Conservation (phyloP, 1,284 basidiomycete species). For the Ustilago xerochloae region DNA sequence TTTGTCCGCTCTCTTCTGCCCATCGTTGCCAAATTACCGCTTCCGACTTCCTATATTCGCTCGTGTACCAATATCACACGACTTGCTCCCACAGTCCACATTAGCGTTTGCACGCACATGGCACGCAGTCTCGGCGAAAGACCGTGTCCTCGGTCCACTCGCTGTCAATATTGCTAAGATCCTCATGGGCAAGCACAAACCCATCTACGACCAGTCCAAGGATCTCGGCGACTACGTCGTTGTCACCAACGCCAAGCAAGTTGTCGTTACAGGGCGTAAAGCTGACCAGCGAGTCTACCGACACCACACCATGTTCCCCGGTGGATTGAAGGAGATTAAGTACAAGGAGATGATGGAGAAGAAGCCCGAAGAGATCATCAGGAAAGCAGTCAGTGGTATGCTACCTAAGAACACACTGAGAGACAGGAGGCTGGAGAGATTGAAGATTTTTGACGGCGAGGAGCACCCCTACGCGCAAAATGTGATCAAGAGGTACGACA, state of each 20-base stretch:
- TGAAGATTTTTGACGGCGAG: constrained; percentile 64
- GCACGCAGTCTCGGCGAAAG: constrained; percentile 93
- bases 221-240: constrained; percentile 87
- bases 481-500: constrained; percentile 30
- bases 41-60: no score
- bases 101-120: constrained; percentile 92
- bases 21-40: no score
- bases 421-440: constrained; percentile 63
- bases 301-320: constrained; percentile 91
- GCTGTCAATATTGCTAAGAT: constrained; percentile 92
- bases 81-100: constrained; percentile 76
- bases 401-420: constrained; percentile 67
- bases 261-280: constrained; percentile 91
- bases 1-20: no score
- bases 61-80: no score
- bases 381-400: constrained; percentile 67
- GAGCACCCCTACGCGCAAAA: constrained; percentile 64
- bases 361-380: constrained; percentile 81
- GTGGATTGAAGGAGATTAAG: constrained; percentile 78
- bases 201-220: constrained; percentile 84
- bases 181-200: constrained; percentile 99
- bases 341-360: constrained; percentile 70
- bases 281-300: constrained; percentile 86
- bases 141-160: constrained; percentile 89
- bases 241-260: constrained; percentile 86